Conservation (phyloP, 176 grass and related monocot genomes). For the Paspalum notatum region DNA sequence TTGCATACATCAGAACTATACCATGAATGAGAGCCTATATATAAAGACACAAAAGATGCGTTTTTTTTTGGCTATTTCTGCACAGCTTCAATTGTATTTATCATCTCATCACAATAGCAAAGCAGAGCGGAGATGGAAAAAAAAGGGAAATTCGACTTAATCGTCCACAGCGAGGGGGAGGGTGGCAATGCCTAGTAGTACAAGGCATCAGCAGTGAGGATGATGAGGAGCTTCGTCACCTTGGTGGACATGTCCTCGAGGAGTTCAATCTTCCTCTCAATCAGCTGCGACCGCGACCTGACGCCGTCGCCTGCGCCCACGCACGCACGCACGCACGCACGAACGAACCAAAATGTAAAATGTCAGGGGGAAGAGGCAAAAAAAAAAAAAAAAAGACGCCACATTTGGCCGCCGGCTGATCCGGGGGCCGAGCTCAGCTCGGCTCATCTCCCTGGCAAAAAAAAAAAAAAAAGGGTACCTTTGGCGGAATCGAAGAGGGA, state of each 20-base stretch:
- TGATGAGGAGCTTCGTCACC: constrained; percentile 32
- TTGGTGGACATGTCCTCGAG: constrained; percentile 71
- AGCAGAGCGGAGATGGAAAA: not conserved
- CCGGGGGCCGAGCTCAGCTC: no score
- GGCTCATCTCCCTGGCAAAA: no score
- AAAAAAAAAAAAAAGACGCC: no score
- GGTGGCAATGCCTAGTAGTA: not conserved
- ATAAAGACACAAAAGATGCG: not conserved
- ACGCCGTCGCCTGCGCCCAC: constrained; percentile 46
- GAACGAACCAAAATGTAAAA: no score
- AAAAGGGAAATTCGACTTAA: not conserved
- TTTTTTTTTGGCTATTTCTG: not conserved
- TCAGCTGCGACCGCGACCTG: constrained; percentile 64
- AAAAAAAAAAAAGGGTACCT: constrained; percentile 44
- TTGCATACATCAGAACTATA: not conserved
- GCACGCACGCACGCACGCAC: no score
- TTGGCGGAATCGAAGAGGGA: constrained; percentile 73
- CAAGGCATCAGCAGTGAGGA: not conserved
- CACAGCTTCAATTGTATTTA: not conserved
- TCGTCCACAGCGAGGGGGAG: not conserved
- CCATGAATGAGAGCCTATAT: not conserved
- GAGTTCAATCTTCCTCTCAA: constrained; percentile 87
- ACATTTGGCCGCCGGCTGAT: not conserved
- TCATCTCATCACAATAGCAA: not conserved
- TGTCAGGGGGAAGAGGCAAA: not conserved